Evolutionary conservation across 257 asterid genomes (phyloP).

Genomic region (Nicotiana tomentosiformis): DNA sequence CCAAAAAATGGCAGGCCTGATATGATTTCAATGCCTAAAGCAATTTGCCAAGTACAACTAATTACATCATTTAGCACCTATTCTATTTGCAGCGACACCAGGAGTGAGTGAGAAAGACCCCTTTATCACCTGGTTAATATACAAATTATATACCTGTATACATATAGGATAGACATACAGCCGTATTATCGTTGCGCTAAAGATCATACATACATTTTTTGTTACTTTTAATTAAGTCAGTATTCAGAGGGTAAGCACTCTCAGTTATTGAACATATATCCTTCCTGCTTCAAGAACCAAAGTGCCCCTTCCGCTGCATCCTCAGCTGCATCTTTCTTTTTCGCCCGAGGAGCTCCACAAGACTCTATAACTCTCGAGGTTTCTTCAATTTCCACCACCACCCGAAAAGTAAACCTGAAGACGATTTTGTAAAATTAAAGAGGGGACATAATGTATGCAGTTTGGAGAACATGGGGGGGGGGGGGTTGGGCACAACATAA

Average conservation of each 20-base stretch:
- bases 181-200: too few relatives aligned
- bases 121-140: background rate
- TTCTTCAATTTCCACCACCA: slow-evolving; percentile 51
- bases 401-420: slow-evolving; percentile 63
- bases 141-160: background rate
- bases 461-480: background rate
- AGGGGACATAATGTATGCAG: background rate
- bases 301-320: slow-evolving; percentile 76
- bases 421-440: background rate
- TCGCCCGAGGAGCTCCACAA: slow-evolving; percentile 48
- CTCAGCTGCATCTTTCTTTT: slow-evolving; percentile 80
- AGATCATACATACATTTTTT: background rate
- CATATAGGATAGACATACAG: background rate
- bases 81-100: background rate
- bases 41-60: background rate
- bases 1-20: background rate
- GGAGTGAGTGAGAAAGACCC: background rate
- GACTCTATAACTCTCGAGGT: slow-evolving; percentile 39
- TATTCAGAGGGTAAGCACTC: background rate
- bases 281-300: slow-evolving; percentile 60
- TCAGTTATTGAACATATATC: slow-evolving; percentile 32
- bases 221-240: background rate
- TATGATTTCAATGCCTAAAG: background rate
- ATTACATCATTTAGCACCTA: background rate
- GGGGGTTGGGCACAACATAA: background rate